Base-by-base conservation (phyloP, 1,284 basidiomycete species). In the Bjerkandera adusta region DNA sequence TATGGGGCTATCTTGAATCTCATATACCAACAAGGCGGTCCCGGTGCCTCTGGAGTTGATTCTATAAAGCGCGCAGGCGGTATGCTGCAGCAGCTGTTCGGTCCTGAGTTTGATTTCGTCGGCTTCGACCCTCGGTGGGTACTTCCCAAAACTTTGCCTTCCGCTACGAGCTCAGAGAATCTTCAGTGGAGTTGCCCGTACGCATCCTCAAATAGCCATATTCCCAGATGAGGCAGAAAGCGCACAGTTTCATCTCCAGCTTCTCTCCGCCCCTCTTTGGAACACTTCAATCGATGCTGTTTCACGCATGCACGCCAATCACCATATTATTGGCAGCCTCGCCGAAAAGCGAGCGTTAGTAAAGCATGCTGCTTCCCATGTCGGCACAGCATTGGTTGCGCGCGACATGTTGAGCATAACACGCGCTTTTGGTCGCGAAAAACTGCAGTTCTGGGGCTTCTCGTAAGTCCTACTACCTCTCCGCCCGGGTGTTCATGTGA, bases 41-140 rank as follows among this genome's bases (percentile, higher is more conserved):
- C 66, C 1, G 65, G 66, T 21, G 61, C 57, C 20, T 59, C 62
- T 22, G 65, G 66, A 15, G 59, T 67, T 8, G 45, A 51, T 5
- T 13, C 43, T 4, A 21, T 43, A 4, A 4, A 3, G 5, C 6
- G 8, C 5, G 5, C 4, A 2, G 49, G 49, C 1, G 15, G n/a
- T 11, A 20, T 5, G 4, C 29, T 46, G 3, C 43, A 44, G 24
- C n/a, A 26, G 16, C 18, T 56, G 1, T 20, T 67, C 2, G 65
- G 65, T 2, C 57, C 56, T 4, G 57, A 60, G 20, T 68, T 54
- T 38, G 66, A 67, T 41, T 47, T 67, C 13, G 49, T 69, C 21
- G 60, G 65, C 2, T 67, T 67, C 43, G 66, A 68, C 53, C 66
- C 66, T 22, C 53, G 66, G 49, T 50, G 37, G 13, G 29, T 43